phyloP scores from a whole-genome alignment of 2,329 filamentous ascomycete species.

The Tolypocladium guangdongense region DNA sequence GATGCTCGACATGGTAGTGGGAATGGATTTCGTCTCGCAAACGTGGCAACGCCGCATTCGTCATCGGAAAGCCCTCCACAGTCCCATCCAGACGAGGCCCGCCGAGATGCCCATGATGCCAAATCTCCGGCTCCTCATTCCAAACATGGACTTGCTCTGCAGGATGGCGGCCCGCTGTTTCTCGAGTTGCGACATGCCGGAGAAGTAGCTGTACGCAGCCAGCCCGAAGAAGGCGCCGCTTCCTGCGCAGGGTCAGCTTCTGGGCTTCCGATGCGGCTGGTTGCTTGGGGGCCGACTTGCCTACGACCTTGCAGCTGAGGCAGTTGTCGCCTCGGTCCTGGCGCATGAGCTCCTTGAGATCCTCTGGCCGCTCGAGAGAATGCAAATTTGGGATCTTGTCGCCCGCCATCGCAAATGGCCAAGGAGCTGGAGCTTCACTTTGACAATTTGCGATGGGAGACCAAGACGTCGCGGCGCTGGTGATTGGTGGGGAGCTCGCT shows the following conservation, averaged over 20 bases:
- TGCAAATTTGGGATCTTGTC: slow-evolving; percentile 38
- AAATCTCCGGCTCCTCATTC: slow-evolving; percentile 57
- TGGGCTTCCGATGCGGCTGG: not conserved
- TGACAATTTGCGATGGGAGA: not conserved
- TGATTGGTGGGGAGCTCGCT: not conserved
- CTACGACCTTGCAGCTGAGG: slow-evolving; percentile 58
- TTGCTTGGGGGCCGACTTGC: slow-evolving; percentile 32
- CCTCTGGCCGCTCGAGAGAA: slow-evolving; percentile 48
- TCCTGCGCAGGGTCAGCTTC: slow-evolving; percentile 33
- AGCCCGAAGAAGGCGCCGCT: slow-evolving; percentile 66
- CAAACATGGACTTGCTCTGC: slow-evolving; percentile 58
- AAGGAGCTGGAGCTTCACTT: not conserved
- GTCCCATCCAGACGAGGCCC: slow-evolving; percentile 55
- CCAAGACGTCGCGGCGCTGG: not conserved
- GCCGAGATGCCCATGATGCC: slow-evolving; percentile 60
- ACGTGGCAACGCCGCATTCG: not conserved
- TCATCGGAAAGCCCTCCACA: slow-evolving; percentile 56
- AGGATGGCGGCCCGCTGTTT: slow-evolving; percentile 55
- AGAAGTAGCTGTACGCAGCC: slow-evolving; percentile 66
- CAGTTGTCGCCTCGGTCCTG: slow-evolving; percentile 55
- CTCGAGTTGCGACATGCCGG: slow-evolving; percentile 61
- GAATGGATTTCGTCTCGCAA: not conserved
- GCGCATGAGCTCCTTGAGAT: slow-evolving; percentile 45
- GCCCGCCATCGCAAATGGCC: slow-evolving; percentile 16
- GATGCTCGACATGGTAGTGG: not conserved